Evolutionary conservation across 441 rosid genomes (phyloP).

Genomic region (Lagerstroemia fauriei): DNA sequence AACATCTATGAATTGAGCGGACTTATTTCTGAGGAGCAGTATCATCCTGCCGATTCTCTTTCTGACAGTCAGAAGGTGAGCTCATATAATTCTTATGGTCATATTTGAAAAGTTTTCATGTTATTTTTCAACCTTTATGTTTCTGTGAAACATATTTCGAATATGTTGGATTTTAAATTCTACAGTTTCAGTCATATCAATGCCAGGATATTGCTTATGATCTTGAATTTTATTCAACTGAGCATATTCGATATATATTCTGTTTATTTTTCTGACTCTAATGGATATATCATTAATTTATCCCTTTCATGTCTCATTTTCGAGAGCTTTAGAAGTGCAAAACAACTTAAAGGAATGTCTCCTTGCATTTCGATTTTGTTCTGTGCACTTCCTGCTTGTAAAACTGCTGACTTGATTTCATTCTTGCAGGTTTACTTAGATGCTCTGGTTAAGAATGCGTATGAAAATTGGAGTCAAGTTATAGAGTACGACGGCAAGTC

Average conservation of each 20-base stretch:
- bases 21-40: constrained; percentile 84
- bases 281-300: not conserved
- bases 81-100: not conserved
- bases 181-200: not conserved
- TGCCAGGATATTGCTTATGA: not conserved
- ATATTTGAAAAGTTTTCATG: not conserved
- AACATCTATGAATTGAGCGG: constrained; percentile 81
- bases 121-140: not conserved
- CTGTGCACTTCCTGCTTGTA: not conserved
- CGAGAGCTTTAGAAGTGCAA: not conserved
- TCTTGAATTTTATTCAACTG: not conserved
- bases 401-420: not conserved
- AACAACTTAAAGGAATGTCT: not conserved
- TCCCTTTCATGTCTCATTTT: not conserved
- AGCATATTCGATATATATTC: not conserved
- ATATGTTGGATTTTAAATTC: not conserved
- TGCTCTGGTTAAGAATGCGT: constrained; percentile 85
- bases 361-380: not conserved
- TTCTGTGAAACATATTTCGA: not conserved
- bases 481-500: constrained; percentile 93
- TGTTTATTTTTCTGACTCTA: not conserved
- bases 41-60: constrained; percentile 70
- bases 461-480: constrained; percentile 86
- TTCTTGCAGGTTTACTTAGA: constrained; percentile 80
- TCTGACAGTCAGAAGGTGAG: constrained; percentile 84